Conservation (phyloP, 2,329 filamentous ascomycete genomes). For the Stachybotrys echinatus region DNA sequence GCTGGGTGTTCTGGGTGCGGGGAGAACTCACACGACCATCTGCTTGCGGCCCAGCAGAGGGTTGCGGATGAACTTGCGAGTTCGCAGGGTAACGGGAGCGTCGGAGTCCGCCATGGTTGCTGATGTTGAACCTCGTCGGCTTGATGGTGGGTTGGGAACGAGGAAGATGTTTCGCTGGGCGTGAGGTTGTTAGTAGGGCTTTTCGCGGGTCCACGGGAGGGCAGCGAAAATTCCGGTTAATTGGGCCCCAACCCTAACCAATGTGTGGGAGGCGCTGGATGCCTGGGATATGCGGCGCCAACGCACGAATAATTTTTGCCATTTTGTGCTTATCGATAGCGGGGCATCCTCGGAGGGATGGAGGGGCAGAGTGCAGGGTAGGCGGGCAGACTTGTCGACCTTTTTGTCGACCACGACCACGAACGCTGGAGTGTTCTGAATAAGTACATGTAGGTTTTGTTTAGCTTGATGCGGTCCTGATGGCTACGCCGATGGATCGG, state of each 20-base stretch:
- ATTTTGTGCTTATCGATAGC: neutral
- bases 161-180: conserved; percentile 10
- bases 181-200: conserved; percentile 25
- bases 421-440: too few relatives aligned
- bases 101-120: conserved; percentile 85
- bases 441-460: too few relatives aligned
- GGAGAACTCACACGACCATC: conserved; percentile 99
- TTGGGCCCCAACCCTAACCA: conserved; percentile 42
- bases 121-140: conserved; percentile 26
- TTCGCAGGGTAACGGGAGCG: conserved; percentile 78
- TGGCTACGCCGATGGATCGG: conserved; percentile 27
- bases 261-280: neutral
- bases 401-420: too few relatives aligned
- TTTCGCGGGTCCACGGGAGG: conserved; percentile 19
- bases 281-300: neutral
- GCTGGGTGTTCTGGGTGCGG: too few relatives aligned
- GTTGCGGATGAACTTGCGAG: conserved; percentile 99
- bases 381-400: too few relatives aligned
- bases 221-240: conserved; percentile 33
- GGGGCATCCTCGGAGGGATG: too few relatives aligned
- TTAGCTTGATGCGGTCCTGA: neutral
- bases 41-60: conserved; percentile 97
- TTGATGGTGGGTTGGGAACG: conserved; percentile 21
- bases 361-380: too few relatives aligned
- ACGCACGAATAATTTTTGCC: neutral